These are phyloP conservation scores for Coemansia sp. DNA, from an alignment of 192 early-diverging fungal genomes.

Conservation along the genomic window DNA sequence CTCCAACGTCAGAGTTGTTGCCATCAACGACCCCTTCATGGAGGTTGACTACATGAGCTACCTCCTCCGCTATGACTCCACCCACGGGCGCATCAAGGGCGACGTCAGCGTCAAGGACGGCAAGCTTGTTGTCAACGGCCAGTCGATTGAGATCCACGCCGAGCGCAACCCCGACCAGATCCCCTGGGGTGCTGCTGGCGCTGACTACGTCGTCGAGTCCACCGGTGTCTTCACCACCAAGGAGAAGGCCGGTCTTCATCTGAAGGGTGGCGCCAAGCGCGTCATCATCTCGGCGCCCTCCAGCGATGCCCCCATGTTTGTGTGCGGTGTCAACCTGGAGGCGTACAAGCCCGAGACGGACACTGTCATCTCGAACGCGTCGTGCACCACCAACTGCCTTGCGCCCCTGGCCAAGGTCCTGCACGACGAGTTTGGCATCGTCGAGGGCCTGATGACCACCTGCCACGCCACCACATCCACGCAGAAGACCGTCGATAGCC, in stretches of 20 bases:
- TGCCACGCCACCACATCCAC: conserved; percentile 98
- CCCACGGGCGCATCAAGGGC: conserved; percentile 94
- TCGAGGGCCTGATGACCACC: conserved; percentile 98
- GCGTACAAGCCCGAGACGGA: conserved; percentile 79
- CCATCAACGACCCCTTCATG: conserved; percentile 98
- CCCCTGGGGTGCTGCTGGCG: conserved; percentile 81
- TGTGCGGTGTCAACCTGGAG: conserved; percentile 95
- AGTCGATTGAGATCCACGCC: conserved; percentile 70
- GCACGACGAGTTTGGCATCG: conserved; percentile 93
- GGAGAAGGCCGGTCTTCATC: conserved; percentile 82
- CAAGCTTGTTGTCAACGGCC: conserved; percentile 89
- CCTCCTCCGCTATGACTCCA: conserved; percentile 98
- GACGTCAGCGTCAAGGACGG: conserved; percentile 76
- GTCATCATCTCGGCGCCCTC: conserved; percentile 99
- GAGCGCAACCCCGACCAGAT: conserved; percentile 83
- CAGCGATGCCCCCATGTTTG: conserved; percentile 97
- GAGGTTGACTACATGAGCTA: conserved; percentile 97
- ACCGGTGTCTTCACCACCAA: conserved; percentile 97
- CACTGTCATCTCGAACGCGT: conserved; percentile 95
- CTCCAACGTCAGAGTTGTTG: conserved; percentile 73
- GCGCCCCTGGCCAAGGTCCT: conserved; percentile 97
- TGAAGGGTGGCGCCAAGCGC: conserved; percentile 96
- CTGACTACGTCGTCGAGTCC: conserved; percentile 96
- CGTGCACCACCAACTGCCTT: conserved; percentile 99
- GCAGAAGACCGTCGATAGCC: conserved; percentile 99